These are phyloP conservation scores for Torulaspora maleeae DNA, from an alignment of 805 yeast genomes.

Conservation along the genomic window DNA sequence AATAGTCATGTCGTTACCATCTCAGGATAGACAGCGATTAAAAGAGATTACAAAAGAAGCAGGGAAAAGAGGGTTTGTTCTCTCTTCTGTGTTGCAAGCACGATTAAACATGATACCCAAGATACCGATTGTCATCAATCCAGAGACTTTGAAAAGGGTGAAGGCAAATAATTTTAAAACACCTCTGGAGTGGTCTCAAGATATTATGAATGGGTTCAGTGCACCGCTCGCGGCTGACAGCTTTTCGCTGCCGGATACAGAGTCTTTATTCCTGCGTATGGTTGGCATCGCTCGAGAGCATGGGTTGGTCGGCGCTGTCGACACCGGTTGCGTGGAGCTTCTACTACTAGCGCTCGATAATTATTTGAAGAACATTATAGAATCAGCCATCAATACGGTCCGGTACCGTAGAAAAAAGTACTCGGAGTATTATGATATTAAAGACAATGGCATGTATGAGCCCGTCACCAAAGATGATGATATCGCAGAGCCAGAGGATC, in stretches of 20 bases:
- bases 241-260: conserved; percentile 78
- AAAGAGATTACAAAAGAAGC: conserved; percentile 78
- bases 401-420: conserved; percentile 52
- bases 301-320: conserved; percentile 80
- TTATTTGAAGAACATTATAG: conserved; percentile 69
- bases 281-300: conserved; percentile 82
- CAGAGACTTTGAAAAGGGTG: conserved; percentile 33
- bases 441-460: conserved; percentile 31
- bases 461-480: conserved; percentile 21
- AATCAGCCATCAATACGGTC: conserved; percentile 67
- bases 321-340: conserved; percentile 71
- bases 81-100: conserved; percentile 61
- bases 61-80: conserved; percentile 71
- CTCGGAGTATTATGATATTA: conserved; percentile 35
- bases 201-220: conserved; percentile 78
- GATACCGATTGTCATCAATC: conserved; percentile 59
- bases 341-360: conserved; percentile 75
- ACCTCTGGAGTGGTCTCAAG: conserved; percentile 85
- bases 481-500: conserved; percentile 1
- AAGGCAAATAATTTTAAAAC: conserved; percentile 33
- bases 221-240: conserved; percentile 74
- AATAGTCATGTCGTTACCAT: conserved; percentile 80
- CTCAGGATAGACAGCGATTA: conserved; percentile 77
- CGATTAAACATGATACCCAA: conserved; percentile 62
- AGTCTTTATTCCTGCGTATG: conserved; percentile 61